phyloP scores from a whole-genome alignment of 2,329 filamentous ascomycete genomes.

The Elsinoe australis region DNA sequence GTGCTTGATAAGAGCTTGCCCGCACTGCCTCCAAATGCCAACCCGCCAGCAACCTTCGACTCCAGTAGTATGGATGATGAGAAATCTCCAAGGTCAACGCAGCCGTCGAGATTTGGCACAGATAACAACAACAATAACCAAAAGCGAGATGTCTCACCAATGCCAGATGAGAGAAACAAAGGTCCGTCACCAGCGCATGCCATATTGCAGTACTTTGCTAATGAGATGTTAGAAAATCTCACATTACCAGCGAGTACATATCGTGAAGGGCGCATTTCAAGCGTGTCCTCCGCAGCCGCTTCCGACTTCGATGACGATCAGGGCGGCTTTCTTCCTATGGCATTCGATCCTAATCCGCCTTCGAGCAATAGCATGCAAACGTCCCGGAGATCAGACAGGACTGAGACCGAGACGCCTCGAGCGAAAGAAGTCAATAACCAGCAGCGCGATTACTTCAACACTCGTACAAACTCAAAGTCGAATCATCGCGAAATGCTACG shows the following conservation, averaged over 20 bases:
- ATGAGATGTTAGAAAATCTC: constrained; percentile 46
- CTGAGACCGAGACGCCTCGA: constrained; percentile 14
- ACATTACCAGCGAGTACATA: constrained; percentile 70
- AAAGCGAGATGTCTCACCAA: constrained; percentile 31
- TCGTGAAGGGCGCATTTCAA: constrained; percentile 67
- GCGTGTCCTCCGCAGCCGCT: constrained; percentile 47
- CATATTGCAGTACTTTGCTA: constrained; percentile 10
- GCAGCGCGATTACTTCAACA: constrained; percentile 42
- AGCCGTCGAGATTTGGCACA: neutral
- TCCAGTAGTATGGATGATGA: constrained; percentile 8
- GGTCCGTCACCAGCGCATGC: constrained; percentile 7
- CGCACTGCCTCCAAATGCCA: constrained; percentile 72
- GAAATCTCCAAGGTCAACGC: constrained; percentile 2
- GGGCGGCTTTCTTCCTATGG: constrained; percentile 44
- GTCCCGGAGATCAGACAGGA: constrained; percentile 15
- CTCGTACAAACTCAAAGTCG: constrained; percentile 26
- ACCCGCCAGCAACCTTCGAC: constrained; percentile 40
- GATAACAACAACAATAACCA: neutral
- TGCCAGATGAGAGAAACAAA: constrained; percentile 27
- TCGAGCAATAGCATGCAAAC: constrained; percentile 21
- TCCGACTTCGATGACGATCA: constrained; percentile 55
- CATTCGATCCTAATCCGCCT: constrained; percentile 43
- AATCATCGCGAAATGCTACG: constrained; percentile 37
- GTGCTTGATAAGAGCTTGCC: constrained; percentile 88
- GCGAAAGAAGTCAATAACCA: constrained; percentile 28